Conservation (phyloP, 2,329 filamentous ascomycete genomes). For the Chaetomiaceae sp. region DNA sequence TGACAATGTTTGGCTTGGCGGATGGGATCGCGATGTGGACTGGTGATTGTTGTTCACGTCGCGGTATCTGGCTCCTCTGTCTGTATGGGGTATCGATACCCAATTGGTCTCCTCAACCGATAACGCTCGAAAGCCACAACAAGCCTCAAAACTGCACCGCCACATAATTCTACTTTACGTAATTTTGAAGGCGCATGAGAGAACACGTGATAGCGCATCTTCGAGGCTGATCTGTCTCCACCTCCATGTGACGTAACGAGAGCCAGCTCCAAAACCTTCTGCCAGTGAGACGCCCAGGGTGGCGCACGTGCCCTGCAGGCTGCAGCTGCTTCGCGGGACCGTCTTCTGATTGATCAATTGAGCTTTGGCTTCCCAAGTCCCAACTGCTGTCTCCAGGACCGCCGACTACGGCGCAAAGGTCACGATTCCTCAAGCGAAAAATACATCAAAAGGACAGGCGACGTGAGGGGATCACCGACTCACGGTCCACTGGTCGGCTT, state of each 20-base stretch:
- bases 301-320: constrained; percentile 27
- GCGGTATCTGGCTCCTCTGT: constrained; percentile 1
- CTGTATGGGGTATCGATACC: no score
- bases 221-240: no score
- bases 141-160: no score
- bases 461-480: neutral
- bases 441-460: neutral
- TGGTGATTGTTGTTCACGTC: constrained; percentile 3
- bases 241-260: neutral
- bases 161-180: no score
- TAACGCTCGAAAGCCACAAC: neutral
- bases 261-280: neutral
- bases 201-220: no score
- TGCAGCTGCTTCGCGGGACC: constrained; percentile 1
- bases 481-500: no score
- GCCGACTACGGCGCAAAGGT: constrained; percentile 8
- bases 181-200: no score
- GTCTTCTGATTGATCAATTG: constrained; percentile 27
- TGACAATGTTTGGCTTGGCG: neutral
- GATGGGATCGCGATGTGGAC: neutral
- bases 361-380: constrained; percentile 9
- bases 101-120: neutral
- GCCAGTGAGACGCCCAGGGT: constrained; percentile 18
- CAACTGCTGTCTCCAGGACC: constrained; percentile 8
- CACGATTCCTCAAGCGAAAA: neutral